phyloP scores from a whole-genome alignment of 768 basidiomycete species.

The Scleroderma bovista region DNA sequence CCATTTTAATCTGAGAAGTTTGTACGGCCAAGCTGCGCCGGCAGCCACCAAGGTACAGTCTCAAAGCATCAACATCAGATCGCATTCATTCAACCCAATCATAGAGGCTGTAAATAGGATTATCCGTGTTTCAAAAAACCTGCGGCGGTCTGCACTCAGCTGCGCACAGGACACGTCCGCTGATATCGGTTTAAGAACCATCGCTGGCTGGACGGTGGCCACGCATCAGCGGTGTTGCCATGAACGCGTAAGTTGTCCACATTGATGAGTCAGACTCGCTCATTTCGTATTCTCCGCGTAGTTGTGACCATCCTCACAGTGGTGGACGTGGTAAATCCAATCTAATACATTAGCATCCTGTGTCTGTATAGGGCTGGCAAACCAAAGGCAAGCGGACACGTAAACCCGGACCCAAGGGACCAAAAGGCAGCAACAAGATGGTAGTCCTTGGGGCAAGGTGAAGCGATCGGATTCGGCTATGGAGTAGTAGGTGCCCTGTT shows the following conservation, averaged over 20 bases:
- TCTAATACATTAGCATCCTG: conserved; percentile 92
- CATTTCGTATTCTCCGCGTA: conserved; percentile 20
- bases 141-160: too few relatives aligned
- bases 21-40: too few relatives aligned
- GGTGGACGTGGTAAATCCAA: conserved; percentile 98
- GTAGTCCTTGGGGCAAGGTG: conserved; percentile 75
- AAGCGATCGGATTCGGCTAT: conserved; percentile 25
- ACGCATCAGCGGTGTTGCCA: conserved; percentile 88
- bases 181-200: too few relatives aligned
- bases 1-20: too few relatives aligned
- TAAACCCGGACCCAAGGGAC: conserved; percentile 86
- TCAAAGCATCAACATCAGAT: too few relatives aligned
- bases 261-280: not conserved
- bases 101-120: too few relatives aligned
- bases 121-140: too few relatives aligned
- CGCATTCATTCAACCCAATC: too few relatives aligned
- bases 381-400: conserved; percentile 92
- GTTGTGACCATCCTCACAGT: conserved; percentile 90
- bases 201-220: conserved; percentile 82
- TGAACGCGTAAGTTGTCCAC: conserved; percentile 76
- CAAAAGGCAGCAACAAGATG: conserved; percentile 86
- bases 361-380: conserved; percentile 89
- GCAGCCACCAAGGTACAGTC: too few relatives aligned
- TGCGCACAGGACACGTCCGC: too few relatives aligned
- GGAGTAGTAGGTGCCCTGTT: too few relatives aligned